A percentile compares a stretch with the other conserved stretches of the same genome.
phyloP scores from a whole-genome alignment of 2,329 filamentous ascomycete genomes.

The Penicillium freii region DNA sequence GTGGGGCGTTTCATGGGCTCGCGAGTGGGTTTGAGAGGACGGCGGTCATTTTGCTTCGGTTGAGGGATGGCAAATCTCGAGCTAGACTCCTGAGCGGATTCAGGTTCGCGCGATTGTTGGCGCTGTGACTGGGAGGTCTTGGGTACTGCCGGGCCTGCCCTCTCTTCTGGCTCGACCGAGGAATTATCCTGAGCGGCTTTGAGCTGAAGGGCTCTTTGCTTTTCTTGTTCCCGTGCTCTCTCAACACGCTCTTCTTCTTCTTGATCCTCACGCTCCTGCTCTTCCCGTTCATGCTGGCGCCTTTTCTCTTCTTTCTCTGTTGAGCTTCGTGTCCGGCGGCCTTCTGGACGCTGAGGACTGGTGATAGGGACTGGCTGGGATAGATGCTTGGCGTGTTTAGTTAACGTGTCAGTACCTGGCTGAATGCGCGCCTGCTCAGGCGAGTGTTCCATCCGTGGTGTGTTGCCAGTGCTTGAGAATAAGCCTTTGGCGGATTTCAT shows the following conservation, averaged over 20 bases:
- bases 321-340: slow-evolving; percentile 57
- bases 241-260: slow-evolving; percentile 40
- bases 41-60: slow-evolving; percentile 39
- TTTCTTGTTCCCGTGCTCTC: slow-evolving; percentile 36
- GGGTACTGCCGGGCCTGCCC: slow-evolving; percentile 18
- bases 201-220: slow-evolving; percentile 31
- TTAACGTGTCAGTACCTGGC: slow-evolving; percentile 24
- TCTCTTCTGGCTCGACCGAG: slow-evolving; percentile 36
- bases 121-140: slow-evolving; percentile 29
- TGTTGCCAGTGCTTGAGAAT: slow-evolving; percentile 70
- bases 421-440: slow-evolving; percentile 37
- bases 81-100: slow-evolving; percentile 26
- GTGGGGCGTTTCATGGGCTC: slow-evolving; percentile 46
- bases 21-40: slow-evolving; percentile 46
- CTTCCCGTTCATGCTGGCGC: slow-evolving; percentile 34
- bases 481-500: slow-evolving; percentile 83
- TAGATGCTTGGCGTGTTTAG: slow-evolving; percentile 15
- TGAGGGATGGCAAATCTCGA: slow-evolving; percentile 30
- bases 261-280: slow-evolving; percentile 32
- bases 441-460: slow-evolving; percentile 57
- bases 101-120: slow-evolving; percentile 34
- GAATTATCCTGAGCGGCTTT: slow-evolving; percentile 36
- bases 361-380: slow-evolving; percentile 23
- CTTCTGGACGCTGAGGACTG: slow-evolving; percentile 38
- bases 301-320: slow-evolving; percentile 53